Conservation (phyloP, 1,284 basidiomycete genomes). For the Exobasidium rhododendri region DNA sequence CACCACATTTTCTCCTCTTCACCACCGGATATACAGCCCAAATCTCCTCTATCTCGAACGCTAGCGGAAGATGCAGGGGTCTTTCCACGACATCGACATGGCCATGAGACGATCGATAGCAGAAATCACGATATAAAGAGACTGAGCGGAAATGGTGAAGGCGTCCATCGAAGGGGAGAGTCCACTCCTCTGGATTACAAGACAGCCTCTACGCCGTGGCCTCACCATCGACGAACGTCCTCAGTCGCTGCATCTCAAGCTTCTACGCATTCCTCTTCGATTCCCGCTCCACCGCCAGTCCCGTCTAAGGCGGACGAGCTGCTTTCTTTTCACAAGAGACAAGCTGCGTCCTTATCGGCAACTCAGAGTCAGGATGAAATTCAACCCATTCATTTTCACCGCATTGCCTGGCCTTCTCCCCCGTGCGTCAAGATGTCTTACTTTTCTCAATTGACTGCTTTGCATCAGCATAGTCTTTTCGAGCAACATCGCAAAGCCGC, state of each 20-base stretch:
- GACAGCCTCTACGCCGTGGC: neutral
- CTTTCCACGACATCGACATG: too few species aligned
- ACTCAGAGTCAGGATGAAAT: neutral
- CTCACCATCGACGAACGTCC: neutral
- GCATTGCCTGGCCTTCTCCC: constrained; percentile 2
- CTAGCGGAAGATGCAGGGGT: too few species aligned
- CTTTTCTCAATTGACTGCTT: neutral
- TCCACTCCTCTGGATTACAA: neutral
- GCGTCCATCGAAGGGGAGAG: neutral
- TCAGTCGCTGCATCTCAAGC: neutral
- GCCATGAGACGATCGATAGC: too few species aligned
- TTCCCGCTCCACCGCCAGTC: too few species aligned
- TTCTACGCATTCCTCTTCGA: neutral
- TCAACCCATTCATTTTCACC: neutral
- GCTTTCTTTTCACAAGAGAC: neutral
- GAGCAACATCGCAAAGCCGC: constrained; percentile 6
- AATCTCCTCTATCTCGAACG: too few species aligned
- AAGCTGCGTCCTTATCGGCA: neutral
- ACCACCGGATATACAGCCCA: too few species aligned
- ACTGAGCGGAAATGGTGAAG: too few species aligned
- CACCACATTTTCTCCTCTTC: too few species aligned
- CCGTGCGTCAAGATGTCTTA: neutral
- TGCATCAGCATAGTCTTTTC: constrained; percentile 4
- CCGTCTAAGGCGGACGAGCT: neutral
- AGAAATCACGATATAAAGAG: too few species aligned